A percentile compares a stretch with the other conserved stretches of the same genome.
These are phyloP conservation scores for Neonectria neomacrospora DNA, from an alignment of 2,329 filamentous ascomycete species.

Conservation along the genomic window DNA sequence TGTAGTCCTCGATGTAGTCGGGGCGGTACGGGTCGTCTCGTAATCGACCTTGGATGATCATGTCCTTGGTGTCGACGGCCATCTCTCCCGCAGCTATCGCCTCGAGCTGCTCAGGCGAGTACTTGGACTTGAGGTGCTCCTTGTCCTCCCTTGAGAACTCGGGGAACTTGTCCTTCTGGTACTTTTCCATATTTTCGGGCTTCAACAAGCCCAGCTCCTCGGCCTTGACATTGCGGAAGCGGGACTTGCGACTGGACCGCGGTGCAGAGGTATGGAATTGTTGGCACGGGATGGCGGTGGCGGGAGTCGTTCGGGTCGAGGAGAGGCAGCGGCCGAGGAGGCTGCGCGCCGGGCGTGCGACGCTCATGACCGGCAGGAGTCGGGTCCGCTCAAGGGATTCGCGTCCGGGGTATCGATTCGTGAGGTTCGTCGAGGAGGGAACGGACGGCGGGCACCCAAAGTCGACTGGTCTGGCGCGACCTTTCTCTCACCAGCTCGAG, in stretches of 20 bases:
- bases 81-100: conserved; percentile 85
- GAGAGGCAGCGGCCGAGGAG: conserved; percentile 63
- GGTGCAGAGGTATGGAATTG: conserved; percentile 64
- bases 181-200: conserved; percentile 57
- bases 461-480: conserved; percentile 29
- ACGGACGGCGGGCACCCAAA: conserved; percentile 18
- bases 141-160: conserved; percentile 76
- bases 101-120: conserved; percentile 82
- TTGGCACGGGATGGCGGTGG: conserved; percentile 48
- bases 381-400: conserved; percentile 19
- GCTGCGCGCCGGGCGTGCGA: conserved; percentile 64
- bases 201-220: conserved; percentile 62
- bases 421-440: conserved; percentile 5
- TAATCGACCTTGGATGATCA: conserved; percentile 77
- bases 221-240: conserved; percentile 65
- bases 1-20: conserved; percentile 85
- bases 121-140: conserved; percentile 70
- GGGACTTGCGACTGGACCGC: conserved; percentile 58
- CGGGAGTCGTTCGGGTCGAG: conserved; percentile 43
- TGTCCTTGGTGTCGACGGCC: conserved; percentile 77
- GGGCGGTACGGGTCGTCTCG: conserved; percentile 78
- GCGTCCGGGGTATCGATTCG: conserved; percentile 24
- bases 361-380: conserved; percentile 60
- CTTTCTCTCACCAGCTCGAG: conserved; percentile 46
- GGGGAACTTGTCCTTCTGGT: conserved; percentile 62